Base-by-base conservation (phyloP, 192 early-diverging fungal genomes). In the Podila verticillata region DNA sequence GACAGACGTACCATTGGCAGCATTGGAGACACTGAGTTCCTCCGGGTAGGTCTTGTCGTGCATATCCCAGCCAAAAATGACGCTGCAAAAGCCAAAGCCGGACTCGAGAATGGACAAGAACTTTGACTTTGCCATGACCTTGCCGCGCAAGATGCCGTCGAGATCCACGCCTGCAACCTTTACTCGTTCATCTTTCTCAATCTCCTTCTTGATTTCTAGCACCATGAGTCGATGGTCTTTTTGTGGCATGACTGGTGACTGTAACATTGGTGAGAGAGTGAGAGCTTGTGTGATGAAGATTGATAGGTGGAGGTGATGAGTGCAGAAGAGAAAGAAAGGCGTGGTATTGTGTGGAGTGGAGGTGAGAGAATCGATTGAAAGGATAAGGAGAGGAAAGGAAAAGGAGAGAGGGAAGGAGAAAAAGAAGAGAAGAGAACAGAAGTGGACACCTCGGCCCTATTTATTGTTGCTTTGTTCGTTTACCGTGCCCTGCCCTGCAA, bases 61-160 rank as follows among this genome's bases (percentile, higher is more conserved):
- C 74, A 92, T 88, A 70, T 95, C 94, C 93, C 94, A 95, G 10
- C 89, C 88, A 77, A 91, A 93, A 31, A 93, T 83, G n/a, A 93
- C 90, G 19, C 86, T 91, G 70, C 93, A 94, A 67, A 95, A 94
- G 2, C 93, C 93, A 75, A 95, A 92, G 20, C 93, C 94, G 57
- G 88, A 82, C 48, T 90, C 79, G 39, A 89, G 49, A 13, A 86
- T 69, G 48, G 86, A 87, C 20, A 90, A 59, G 71, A 95, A 94
- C 83, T 94, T 95, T 44, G 57, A 71, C 69, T 88, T 89, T 57
- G 65, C 70, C 73, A 95, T 86, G 48, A 92, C 79, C 63, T 95
- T 95, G 15, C 94, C 94, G 22, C 91, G 85, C 28, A 92, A 69
- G 32, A 93, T 84, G 48, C 93, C 93, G 61, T 94, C 93, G 47